phyloP scores from a whole-genome alignment of 305 asterid species.

The Ajuga reptans region DNA sequence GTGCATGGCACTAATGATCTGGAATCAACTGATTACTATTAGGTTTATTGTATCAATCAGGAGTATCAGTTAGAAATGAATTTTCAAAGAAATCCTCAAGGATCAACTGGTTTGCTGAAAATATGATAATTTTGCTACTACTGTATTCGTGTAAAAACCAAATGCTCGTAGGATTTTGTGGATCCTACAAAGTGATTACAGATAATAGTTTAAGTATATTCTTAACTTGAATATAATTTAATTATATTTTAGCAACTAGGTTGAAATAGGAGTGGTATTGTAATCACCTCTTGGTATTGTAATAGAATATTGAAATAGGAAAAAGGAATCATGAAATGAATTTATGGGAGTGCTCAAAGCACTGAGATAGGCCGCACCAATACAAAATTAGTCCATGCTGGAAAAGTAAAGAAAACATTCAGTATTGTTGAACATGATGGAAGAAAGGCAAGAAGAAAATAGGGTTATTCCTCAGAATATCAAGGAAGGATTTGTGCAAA shows the following conservation, averaged over 20 bases:
- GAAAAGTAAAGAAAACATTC: not conserved
- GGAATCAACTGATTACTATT: not conserved
- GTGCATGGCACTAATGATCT: not conserved
- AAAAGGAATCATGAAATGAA: not conserved
- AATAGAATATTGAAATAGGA: not conserved
- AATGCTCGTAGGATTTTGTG: not conserved
- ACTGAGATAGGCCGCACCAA: not conserved
- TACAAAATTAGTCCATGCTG: not conserved
- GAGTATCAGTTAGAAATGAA: not conserved
- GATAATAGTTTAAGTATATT: too few relatives aligned
- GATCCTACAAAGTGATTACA: not conserved
- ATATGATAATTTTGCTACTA: not conserved
- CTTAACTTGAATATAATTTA: not conserved
- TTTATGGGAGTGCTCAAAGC: not conserved
- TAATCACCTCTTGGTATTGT: not conserved
- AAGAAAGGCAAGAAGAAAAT: not conserved
- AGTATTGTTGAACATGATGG: not conserved
- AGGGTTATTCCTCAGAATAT: too few relatives aligned
- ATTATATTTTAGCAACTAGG: not conserved
- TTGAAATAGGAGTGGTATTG: too few relatives aligned
- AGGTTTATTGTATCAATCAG: not conserved
- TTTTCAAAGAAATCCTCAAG: not conserved
- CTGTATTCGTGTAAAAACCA: not conserved
- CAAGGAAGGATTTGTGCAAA: too few relatives aligned
- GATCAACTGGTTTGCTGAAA: not conserved